Evolutionary conservation across 2,329 filamentous ascomycete genomes (phyloP).

Genomic region (Fusarium denticulatum): DNA sequence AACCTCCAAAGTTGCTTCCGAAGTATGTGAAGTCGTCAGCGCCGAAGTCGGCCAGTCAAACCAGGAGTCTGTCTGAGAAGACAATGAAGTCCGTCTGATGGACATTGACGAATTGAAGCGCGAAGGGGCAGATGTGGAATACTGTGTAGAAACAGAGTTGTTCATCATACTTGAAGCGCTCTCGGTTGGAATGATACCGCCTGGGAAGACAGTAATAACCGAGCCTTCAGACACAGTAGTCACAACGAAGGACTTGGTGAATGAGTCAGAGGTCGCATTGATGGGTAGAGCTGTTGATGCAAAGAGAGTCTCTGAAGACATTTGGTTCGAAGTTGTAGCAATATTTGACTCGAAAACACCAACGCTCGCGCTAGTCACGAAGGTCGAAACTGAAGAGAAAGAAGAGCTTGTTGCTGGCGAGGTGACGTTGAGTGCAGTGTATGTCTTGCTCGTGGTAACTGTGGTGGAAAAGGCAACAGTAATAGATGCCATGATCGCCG

Average conservation of each 20-base stretch:
- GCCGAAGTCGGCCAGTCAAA: conserved; percentile 33
- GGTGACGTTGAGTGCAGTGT: background rate
- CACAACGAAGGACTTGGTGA: background rate
- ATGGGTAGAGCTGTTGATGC: conserved; percentile 12
- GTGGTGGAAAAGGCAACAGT: background rate
- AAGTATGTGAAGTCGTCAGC: conserved; percentile 4
- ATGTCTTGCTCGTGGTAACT: background rate
- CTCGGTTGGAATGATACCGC: conserved; percentile 11
- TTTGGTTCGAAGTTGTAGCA: background rate
- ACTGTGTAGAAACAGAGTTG: conserved; percentile 3
- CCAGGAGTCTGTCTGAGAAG: background rate
- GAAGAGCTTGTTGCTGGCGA: conserved; percentile 3
- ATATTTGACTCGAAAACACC: background rate
- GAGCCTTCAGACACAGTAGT: conserved; percentile 23
- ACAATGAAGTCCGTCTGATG: background rate
- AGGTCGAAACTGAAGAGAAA: background rate
- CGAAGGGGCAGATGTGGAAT: conserved; percentile 7
- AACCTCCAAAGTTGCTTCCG: background rate
- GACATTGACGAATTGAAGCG: conserved; percentile 5
- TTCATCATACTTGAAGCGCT: conserved; percentile 4
- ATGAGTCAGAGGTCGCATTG: conserved; percentile 6
- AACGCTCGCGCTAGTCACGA: background rate
- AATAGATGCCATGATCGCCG: background rate
- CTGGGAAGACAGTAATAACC: conserved; percentile 31
- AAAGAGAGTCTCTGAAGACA: background rate